Evolutionary conservation across 495 filamentous ascomycete genomes (phyloP).

Genomic region (Annulohypoxylon bovei): DNA sequence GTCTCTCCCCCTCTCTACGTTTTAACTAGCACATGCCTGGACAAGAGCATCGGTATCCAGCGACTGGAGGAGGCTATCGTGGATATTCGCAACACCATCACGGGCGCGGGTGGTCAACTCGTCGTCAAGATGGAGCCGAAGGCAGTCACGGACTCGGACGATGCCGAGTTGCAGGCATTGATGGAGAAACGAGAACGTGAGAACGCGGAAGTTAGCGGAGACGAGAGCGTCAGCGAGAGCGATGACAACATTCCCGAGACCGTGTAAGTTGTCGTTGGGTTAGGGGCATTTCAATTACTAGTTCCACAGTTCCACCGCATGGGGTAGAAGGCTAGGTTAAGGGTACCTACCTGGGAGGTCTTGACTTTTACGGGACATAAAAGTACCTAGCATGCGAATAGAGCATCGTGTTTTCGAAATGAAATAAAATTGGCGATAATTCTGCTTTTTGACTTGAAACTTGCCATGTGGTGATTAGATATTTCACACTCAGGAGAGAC

Average conservation of each 20-base stretch:
- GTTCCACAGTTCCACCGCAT: slow-evolving; percentile 22
- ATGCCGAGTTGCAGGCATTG: slow-evolving; percentile 93
- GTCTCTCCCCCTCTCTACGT: slow-evolving; percentile 97
- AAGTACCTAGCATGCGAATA: slow-evolving; percentile 45
- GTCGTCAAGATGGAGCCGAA: slow-evolving; percentile 97
- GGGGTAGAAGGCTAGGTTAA: slow-evolving; percentile 34
- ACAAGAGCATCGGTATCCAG: slow-evolving; percentile 86
- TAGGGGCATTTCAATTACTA: slow-evolving; percentile 16
- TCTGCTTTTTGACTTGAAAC: neutral
- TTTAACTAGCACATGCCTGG: slow-evolving; percentile 86
- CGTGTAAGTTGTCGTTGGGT: slow-evolving; percentile 44
- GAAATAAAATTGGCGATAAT: slow-evolving; percentile 15
- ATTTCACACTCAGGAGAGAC: neutral
- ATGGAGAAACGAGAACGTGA: slow-evolving; percentile 99
- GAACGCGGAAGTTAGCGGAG: slow-evolving; percentile 95
- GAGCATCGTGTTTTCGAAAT: slow-evolving; percentile 32
- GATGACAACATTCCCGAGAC: slow-evolving; percentile 75
- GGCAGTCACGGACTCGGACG: slow-evolving; percentile 97
- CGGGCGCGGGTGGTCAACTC: slow-evolving; percentile 76
- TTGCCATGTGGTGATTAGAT: neutral
- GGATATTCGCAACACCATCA: slow-evolving; percentile 81
- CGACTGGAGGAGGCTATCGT: slow-evolving; percentile 87
- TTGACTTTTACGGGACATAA: slow-evolving; percentile 38
- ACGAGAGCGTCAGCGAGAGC: slow-evolving; percentile 92
- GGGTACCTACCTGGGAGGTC: slow-evolving; percentile 37